Percentiles rank a stretch among this genome's conserved stretches.
Evolutionary conservation across 352 stramenopile species (phyloP).

Genomic region (Blastocystis sp.): DNA sequence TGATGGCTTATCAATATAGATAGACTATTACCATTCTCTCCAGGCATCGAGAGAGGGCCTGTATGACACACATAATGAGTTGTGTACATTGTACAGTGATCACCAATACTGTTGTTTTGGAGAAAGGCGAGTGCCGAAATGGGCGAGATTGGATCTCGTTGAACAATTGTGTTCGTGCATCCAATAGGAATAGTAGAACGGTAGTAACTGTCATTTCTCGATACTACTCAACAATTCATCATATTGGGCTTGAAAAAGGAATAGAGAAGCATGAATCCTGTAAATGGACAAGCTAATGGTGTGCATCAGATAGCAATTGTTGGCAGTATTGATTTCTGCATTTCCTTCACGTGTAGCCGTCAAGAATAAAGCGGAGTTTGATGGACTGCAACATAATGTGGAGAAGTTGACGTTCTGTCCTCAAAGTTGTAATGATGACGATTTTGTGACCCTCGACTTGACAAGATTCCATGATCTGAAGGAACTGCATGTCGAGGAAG

Average conservation of each 20-base stretch:
- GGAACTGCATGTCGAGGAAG: background rate
- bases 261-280: background rate
- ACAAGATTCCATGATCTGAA: background rate
- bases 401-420: background rate
- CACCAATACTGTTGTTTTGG: too few relatives aligned
- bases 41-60: too few relatives aligned
- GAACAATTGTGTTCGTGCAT: background rate
- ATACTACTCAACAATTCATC: background rate
- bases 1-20: too few relatives aligned
- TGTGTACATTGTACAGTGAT: too few relatives aligned
- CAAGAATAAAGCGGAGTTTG: background rate
- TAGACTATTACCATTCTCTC: too few relatives aligned
- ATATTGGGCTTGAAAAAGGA: background rate
- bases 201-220: background rate
- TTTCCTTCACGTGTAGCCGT: too few relatives aligned
- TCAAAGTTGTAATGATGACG: background rate
- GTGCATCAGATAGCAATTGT: too few relatives aligned
- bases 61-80: too few relatives aligned
- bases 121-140: too few relatives aligned
- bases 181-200: background rate
- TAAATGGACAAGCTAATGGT: background rate
- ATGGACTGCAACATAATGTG: background rate
- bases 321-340: too few relatives aligned
- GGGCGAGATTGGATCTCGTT: too few relatives aligned
- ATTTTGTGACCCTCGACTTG: background rate